Conservation (phyloP, 23 red algal species). For the Gracilaria domingensis region DNA sequence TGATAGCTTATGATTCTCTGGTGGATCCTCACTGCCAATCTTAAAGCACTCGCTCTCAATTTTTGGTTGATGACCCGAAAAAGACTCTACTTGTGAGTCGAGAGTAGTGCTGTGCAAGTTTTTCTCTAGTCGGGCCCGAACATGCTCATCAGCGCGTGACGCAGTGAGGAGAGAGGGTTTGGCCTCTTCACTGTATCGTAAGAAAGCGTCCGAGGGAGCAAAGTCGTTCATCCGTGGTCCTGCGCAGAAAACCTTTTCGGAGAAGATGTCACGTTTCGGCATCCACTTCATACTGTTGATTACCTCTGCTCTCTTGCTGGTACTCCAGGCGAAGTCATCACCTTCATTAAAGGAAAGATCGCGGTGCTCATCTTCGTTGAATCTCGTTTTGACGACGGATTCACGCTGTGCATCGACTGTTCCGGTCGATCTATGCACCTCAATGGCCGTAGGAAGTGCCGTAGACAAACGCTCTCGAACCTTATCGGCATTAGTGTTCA, state of each 20-base stretch:
- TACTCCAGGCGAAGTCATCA: background rate
- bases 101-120: conserved; percentile 19
- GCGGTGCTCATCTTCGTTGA: background rate
- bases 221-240: conserved; percentile 35
- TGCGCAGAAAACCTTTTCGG: conserved; percentile 13
- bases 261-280: background rate
- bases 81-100: background rate
- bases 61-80: background rate
- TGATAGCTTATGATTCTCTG: background rate
- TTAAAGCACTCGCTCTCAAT: background rate
- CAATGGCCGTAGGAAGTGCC: background rate
- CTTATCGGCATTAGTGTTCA: no score
- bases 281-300: conserved; percentile 19
- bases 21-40: background rate
- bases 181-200: conserved; percentile 21
- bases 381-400: background rate
- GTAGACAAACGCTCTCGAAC: no score
- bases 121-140: background rate
- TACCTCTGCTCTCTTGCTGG: background rate
- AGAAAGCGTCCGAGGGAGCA: conserved; percentile 21
- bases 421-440: background rate
- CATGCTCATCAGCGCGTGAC: background rate
- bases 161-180: background rate
- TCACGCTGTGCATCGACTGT: background rate
- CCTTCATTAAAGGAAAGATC: background rate